Evolutionary conservation across 176 grass and related monocot species (phyloP), one percentile per base, ranked within the genome.

Genomic region (Poa pratensis): DNA sequence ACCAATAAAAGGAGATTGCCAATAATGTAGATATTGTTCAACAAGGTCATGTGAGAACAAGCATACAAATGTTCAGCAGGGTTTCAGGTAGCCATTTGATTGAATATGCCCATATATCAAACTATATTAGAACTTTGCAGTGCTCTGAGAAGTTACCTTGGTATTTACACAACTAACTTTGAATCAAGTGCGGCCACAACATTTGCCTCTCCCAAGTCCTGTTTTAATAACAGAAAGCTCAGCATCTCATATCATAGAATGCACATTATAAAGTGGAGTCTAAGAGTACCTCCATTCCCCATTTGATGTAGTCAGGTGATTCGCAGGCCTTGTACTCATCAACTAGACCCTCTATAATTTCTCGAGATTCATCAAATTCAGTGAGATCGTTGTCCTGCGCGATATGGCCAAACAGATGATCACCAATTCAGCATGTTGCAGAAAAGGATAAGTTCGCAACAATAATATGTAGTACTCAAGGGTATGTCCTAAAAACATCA

Each of bases 281-380:
- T 30, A 76, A 68, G 57, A n/a, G 78, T 92, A 99, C 96, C 90
- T 99, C 91, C 96, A 99, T 96, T 83, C 96, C 96, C 96, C 96
- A 99, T 89, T 99, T 99, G 30, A 99, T 99, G 66, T 99, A 96
- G 76, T 99, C 96, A 82, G 96, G 93, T 22, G 96, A 99, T 69
- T 99, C 96, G 1, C 94, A 96, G 23, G 96, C 96, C 84, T 99
- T 99, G 88, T 99, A 99, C 42, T 99, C 96, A 72, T 96, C 93
- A 72, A 99, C 96, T 22, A 99, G 83, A 62, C 94, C 95, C 86
- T 96, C 96, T 86, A 99, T 94, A 80, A 99, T 90, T 80, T 99
- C 96, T 86, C 91, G 90, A 67, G 96, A 99, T 82, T 99, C 96
- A 39, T 99, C 96, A 34, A 96, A 99, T 84, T 99, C 96, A 57